Evolutionary conservation across 2,329 filamentous ascomycete genomes (phyloP).

Genomic region (Teratosphaeria viscida): DNA sequence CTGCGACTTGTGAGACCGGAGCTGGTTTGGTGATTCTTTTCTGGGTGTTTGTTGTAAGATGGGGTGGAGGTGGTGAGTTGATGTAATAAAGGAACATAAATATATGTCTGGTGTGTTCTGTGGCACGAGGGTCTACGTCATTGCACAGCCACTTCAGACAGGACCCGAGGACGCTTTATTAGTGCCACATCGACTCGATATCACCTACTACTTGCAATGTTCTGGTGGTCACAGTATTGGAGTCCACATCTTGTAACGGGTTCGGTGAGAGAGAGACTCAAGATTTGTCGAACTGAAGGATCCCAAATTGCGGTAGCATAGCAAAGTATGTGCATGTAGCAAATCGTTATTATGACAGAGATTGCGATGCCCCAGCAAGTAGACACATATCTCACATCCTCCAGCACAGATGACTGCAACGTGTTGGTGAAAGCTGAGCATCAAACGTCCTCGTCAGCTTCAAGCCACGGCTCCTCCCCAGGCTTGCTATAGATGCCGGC

Average conservation of each 20-base stretch:
- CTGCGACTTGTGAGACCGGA: neutral
- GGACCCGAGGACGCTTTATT: too few relatives aligned
- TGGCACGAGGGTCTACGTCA: neutral
- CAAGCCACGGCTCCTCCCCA: neutral
- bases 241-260: too few relatives aligned
- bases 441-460: neutral
- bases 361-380: neutral
- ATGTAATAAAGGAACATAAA: neutral
- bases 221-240: too few relatives aligned
- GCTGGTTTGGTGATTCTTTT: neutral
- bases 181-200: neutral
- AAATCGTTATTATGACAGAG: too few relatives aligned
- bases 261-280: too few relatives aligned
- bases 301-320: too few relatives aligned
- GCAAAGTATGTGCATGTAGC: too few relatives aligned
- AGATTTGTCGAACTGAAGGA: too few relatives aligned
- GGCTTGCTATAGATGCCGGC: constrained; percentile 30
- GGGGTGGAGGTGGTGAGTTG: neutral
- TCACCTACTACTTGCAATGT: neutral
- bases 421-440: neutral
- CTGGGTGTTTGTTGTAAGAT: neutral
- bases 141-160: neutral
- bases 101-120: neutral
- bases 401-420: neutral
- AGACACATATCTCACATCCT: neutral